Evolutionary conservation across 345 rosid species (phyloP).

Genomic region (Lepidium sativum): DNA sequence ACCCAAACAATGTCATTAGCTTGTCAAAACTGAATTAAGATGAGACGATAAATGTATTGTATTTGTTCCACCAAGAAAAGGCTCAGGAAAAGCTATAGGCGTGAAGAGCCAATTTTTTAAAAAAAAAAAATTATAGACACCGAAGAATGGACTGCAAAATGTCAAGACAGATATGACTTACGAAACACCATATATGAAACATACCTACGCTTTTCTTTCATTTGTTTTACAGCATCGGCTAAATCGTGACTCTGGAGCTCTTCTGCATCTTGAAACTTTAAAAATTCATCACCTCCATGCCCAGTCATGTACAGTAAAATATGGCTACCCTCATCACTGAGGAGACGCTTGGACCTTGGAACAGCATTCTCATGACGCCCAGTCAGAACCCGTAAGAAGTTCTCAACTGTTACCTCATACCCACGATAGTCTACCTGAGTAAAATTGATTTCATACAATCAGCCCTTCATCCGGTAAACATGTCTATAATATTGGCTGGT

Average conservation of each 20-base stretch:
- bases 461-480: not conserved
- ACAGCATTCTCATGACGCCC: conserved; percentile 88
- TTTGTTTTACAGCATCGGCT: conserved; percentile 98
- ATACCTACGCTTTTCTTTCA: conserved; percentile 93
- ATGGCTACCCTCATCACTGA: conserved; percentile 99
- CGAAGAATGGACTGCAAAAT: not conserved
- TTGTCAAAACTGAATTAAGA: conserved; percentile 1
- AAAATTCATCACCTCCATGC: conserved; percentile 96
- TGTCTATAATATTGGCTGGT: not conserved
- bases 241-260: conserved; percentile 99
- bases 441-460: conserved; percentile 24
- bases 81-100: not conserved
- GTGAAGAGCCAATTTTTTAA: not conserved
- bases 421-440: conserved; percentile 96
- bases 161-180: not conserved
- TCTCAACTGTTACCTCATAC: conserved; percentile 93
- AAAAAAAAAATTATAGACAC: not conserved
- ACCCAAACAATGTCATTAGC: conserved; percentile 19
- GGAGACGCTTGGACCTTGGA: conserved; percentile 97
- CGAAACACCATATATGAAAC: conserved; percentile 8
- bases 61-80: not conserved
- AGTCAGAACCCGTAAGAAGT: conserved; percentile 82
- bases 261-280: conserved; percentile 93
- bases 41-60: not conserved
- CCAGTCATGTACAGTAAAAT: conserved; percentile 97